These are phyloP conservation scores for Leishmania mexicana DNA, from an alignment of 208 protist genomes.

Conservation along the genomic window DNA sequence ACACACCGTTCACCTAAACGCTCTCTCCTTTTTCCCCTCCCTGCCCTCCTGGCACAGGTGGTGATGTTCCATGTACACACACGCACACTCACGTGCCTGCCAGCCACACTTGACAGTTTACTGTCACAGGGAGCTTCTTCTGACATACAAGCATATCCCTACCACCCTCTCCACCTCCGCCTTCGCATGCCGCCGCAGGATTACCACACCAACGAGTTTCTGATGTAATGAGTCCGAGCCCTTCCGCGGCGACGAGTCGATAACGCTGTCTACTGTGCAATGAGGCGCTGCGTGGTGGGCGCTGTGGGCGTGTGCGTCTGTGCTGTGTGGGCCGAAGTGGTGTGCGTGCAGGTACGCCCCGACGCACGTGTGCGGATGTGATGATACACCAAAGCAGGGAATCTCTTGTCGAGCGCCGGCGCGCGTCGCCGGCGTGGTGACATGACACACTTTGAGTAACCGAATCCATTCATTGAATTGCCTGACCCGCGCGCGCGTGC, in stretches of 20 bases:
- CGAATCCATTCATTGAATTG: slow-evolving; percentile 26
- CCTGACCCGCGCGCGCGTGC: background rate
- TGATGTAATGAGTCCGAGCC: slow-evolving; percentile 35
- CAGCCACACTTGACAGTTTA: background rate
- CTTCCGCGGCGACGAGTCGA: background rate
- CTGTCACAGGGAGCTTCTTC: background rate
- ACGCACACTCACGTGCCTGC: background rate
- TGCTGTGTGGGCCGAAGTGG: background rate
- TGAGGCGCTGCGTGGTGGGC: background rate
- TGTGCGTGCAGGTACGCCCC: background rate
- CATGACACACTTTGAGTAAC: slow-evolving; percentile 46
- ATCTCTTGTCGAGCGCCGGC: slow-evolving; percentile 43
- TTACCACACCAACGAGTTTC: slow-evolving; percentile 16
- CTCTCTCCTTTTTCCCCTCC: too few relatives aligned
- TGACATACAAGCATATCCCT: background rate
- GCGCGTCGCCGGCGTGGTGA: slow-evolving; percentile 28
- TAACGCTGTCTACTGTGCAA: slow-evolving; percentile 4
- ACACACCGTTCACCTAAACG: too few relatives aligned
- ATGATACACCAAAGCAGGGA: slow-evolving; percentile 45
- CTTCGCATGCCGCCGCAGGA: background rate
- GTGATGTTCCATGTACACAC: background rate
- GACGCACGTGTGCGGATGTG: slow-evolving; percentile 1
- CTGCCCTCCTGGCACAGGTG: too few relatives aligned
- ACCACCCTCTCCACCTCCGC: background rate
- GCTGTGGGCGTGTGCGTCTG: too few relatives aligned